phyloP scores from a whole-genome alignment of 306 rosid species.

The Casuarina cunninghamiana region DNA sequence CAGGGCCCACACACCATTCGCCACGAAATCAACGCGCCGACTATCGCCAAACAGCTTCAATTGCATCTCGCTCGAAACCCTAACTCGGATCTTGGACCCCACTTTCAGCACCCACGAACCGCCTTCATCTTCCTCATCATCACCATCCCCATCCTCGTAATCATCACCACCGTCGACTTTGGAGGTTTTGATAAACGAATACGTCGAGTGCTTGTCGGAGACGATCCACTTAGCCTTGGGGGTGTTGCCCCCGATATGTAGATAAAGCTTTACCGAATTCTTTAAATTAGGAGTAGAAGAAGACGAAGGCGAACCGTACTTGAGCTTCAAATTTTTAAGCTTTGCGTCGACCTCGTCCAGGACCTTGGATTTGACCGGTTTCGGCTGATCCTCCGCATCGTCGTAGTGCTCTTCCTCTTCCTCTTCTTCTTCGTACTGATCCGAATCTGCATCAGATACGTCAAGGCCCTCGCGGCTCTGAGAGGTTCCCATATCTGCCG shows the following conservation, averaged over 20 bases:
- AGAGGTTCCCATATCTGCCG: conserved; percentile 56
- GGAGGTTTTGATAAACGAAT: conserved; percentile 49
- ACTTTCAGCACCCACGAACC: conserved; percentile 58
- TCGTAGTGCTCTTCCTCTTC: conserved; percentile 36
- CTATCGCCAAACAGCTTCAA: conserved; percentile 88
- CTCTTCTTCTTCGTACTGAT: conserved; percentile 29
- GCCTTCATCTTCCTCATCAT: conserved; percentile 17
- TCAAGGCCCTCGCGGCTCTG: conserved; percentile 83
- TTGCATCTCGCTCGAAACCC: conserved; percentile 80
- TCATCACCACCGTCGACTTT: conserved; percentile 25
- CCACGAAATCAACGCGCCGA: conserved; percentile 79
- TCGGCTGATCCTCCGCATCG: conserved; percentile 29
- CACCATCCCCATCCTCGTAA: conserved; percentile 20
- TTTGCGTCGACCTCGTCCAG: conserved; percentile 69
- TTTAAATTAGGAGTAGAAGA: conserved; percentile 37
- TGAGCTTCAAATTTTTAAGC: conserved; percentile 74
- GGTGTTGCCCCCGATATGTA: conserved; percentile 81
- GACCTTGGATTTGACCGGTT: conserved; percentile 13
- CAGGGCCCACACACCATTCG: conserved; percentile 83
- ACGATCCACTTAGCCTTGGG: conserved; percentile 86
- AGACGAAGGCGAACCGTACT: conserved; percentile 42
- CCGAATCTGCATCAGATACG: conserved; percentile 54
- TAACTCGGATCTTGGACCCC: conserved; percentile 64
- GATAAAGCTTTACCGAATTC: conserved; percentile 83
- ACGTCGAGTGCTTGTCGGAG: conserved; percentile 58